Base-by-base conservation (phyloP, 495 filamentous ascomycete species). In the Glonium stellatum region DNA sequence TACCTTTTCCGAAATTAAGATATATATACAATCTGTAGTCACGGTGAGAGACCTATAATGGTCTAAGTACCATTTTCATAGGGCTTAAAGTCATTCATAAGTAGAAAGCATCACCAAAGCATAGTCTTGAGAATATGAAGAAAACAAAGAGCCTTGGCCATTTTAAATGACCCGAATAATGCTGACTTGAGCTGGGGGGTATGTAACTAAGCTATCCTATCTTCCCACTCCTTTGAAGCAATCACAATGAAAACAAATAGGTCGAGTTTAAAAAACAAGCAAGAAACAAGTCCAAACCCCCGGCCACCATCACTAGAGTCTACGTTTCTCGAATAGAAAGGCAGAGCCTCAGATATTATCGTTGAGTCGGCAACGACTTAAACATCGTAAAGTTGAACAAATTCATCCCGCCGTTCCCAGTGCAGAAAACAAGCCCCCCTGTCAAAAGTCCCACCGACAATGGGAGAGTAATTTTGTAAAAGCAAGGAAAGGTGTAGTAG, bases 251-350 rank as follows among this genome's bases (percentile, higher is more conserved):
- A n/a, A 44, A 44, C 18, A 44, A 44, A 18, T 18, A 18, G 39
- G 18, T 15, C 18, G 18, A 44, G 18, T 15, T 15, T 18, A 13
- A 50, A 50, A 12, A 23, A 50, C 47, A 50, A 50, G 47, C 47
- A 50, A 50, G 47, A 50, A 50, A 50, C 39, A 44, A 44, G 39
- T 44, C 13, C 39, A 44, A 44, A 18, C 39, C 39, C 39, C 18
- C 39, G 27, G 27, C 27, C 27, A 31, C 27, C 27, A 31, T 31
- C 27, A 6, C 2, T 18, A 44, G 39, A 44, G 10, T 44, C 18
- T 11, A 44, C 13, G 13, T 44, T 44, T 44, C 39, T 44, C 39
- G 18, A 44, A 31, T 31, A 31, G 27, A 31, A 31, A 31, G 27
- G 39, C 13, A 15, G 18, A 44, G 12, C 18, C 39, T 18, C 10